Evolutionary conservation across 163 green algal genomes (phyloP).

Genomic region (Chloromonas sp.): DNA sequence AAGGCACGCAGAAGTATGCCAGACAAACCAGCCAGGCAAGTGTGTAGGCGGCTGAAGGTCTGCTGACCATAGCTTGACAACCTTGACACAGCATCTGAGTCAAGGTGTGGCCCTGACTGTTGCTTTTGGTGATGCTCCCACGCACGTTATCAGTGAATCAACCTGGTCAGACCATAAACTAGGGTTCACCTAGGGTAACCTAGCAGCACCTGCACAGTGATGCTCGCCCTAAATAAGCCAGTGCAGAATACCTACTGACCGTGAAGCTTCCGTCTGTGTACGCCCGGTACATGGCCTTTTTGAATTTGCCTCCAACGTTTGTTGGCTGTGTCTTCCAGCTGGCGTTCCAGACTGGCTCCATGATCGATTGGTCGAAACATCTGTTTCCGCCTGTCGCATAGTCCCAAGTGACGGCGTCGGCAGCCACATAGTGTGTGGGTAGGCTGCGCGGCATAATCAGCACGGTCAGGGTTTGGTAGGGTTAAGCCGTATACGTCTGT

Average conservation of each 20-base stretch:
- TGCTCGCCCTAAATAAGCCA: not conserved
- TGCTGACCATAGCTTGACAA: not conserved
- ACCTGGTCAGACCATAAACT: not conserved
- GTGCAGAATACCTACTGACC: not conserved
- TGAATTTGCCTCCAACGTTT: slow-evolving; percentile 1
- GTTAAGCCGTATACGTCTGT: too few species aligned
- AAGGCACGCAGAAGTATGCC: too few species aligned
- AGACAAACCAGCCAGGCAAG: too few species aligned
- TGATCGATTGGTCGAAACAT: not conserved
- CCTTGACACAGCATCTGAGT: not conserved
- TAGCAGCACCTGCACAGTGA: too few species aligned
- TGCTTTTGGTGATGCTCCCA: not conserved
- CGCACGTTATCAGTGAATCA: not conserved
- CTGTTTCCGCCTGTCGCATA: slow-evolving; percentile 3
- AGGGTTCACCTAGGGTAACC: too few species aligned
- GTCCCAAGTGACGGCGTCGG: slow-evolving; percentile 3
- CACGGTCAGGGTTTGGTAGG: too few species aligned
- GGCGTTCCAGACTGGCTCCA: not conserved
- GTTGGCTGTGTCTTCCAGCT: not conserved
- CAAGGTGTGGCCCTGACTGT: not conserved
- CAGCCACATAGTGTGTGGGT: not conserved
- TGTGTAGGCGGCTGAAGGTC: not conserved
- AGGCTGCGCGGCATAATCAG: not conserved
- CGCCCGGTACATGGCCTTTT: not conserved
- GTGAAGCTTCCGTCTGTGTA: slow-evolving; percentile 7